Percentiles rank a stretch among this genome's conserved stretches.
phyloP scores from a whole-genome alignment of 1,284 basidiomycete genomes.

The Thelephora terrestris region DNA sequence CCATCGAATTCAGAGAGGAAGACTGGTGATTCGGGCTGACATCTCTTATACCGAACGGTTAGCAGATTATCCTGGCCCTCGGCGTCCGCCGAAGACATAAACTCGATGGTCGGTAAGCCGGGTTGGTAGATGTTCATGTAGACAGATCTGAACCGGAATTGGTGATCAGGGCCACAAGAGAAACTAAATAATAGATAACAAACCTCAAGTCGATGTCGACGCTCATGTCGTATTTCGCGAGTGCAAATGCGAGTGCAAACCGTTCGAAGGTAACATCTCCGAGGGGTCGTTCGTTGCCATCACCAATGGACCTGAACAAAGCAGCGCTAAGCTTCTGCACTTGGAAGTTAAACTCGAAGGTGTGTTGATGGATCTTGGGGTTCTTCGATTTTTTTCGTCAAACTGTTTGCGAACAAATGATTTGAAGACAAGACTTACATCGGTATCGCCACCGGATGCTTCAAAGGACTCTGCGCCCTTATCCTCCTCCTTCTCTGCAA shows the following conservation, averaged over 20 bases:
- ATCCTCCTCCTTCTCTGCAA: constrained; percentile 31
- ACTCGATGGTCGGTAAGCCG: constrained; percentile 46
- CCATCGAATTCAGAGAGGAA: constrained; percentile 78
- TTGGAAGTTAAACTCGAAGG: constrained; percentile 83
- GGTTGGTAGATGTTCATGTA: constrained; percentile 65
- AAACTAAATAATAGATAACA: constrained; percentile 15
- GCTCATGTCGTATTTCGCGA: constrained; percentile 81
- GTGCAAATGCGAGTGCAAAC: constrained; percentile 67
- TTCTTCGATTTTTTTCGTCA: constrained; percentile 22
- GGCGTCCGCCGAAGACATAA: constrained; percentile 67
- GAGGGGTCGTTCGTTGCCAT: constrained; percentile 59
- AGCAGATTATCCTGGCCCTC: constrained; percentile 54
- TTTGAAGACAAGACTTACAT: constrained; percentile 32
- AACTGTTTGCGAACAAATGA: neutral
- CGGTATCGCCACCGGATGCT: constrained; percentile 50
- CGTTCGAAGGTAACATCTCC: constrained; percentile 77
- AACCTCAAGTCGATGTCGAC: constrained; percentile 80
- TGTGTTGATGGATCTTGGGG: constrained; percentile 67
- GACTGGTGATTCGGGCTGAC: constrained; percentile 82
- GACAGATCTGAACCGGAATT: constrained; percentile 38
- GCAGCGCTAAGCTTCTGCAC: constrained; percentile 85
- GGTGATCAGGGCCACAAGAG: neutral
- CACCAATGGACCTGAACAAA: constrained; percentile 59
- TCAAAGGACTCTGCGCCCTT: constrained; percentile 66
- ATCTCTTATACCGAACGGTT: constrained; percentile 74